Evolutionary conservation across 106 monocot species (phyloP).

Genomic region (Dendrobium chrysotoxum): DNA sequence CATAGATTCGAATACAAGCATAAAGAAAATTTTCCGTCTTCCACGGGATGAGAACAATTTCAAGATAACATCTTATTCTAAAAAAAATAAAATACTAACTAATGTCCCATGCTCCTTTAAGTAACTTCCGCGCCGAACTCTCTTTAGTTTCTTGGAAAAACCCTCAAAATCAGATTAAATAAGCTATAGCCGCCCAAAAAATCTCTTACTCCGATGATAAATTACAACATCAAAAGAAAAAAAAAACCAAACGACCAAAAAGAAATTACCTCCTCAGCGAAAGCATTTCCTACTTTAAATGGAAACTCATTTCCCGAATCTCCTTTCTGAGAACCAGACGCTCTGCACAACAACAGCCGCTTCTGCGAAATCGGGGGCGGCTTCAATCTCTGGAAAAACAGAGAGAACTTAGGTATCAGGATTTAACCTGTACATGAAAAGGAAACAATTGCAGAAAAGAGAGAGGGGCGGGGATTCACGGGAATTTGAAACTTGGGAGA

Average conservation of each 20-base stretch:
- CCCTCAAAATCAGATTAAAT: slow-evolving; percentile 1
- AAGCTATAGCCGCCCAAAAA: background rate
- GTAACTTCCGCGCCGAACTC: background rate
- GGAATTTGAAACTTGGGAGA: slow-evolving; percentile 18
- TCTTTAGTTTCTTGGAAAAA: background rate
- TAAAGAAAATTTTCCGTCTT: background rate
- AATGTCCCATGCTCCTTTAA: background rate
- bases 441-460: background rate
- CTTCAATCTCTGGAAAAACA: slow-evolving; percentile 33
- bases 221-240: background rate
- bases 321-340: slow-evolving; percentile 21
- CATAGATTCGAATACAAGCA: background rate
- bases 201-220: background rate
- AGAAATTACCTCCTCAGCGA: slow-evolving; percentile 46
- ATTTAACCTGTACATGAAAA: background rate
- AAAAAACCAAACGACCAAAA: background rate
- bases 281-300: slow-evolving; percentile 33
- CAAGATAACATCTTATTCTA: background rate
- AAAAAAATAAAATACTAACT: background rate
- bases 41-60: background rate
- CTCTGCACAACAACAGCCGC: slow-evolving; percentile 16
- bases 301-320: slow-evolving; percentile 26
- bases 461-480: slow-evolving; percentile 9
- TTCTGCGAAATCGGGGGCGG: background rate
- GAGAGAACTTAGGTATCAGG: background rate